Evolutionary conservation across 2,329 filamentous ascomycete species (phyloP).

Genomic region (Fusarium pilosicola): DNA sequence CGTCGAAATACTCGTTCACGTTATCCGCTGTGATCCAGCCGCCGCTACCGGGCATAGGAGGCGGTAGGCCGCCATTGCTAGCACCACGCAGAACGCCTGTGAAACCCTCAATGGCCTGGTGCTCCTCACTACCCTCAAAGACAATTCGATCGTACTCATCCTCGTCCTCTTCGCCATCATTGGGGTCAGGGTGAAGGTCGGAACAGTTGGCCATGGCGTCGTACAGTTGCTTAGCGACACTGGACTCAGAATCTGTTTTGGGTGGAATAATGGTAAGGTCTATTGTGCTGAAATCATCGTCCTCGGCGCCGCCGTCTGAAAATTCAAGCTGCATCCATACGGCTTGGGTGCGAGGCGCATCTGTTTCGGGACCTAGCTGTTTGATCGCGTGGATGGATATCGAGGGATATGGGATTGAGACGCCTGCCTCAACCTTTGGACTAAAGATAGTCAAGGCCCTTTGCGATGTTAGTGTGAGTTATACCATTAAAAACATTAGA

Average conservation of each 20-base stretch:
- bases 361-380: constrained; percentile 57
- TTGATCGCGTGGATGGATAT: constrained; percentile 82
- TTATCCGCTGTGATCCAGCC: constrained; percentile 95
- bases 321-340: constrained; percentile 77
- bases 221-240: constrained; percentile 61
- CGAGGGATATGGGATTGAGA: constrained; percentile 77
- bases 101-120: constrained; percentile 66
- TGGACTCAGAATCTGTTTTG: constrained; percentile 34
- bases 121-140: constrained; percentile 62
- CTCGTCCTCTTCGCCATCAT: constrained; percentile 66
- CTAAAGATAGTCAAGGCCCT: constrained; percentile 71
- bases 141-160: constrained; percentile 65
- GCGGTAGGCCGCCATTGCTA: constrained; percentile 64
- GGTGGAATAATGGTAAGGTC: constrained; percentile 74
- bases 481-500: background rate
- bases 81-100: constrained; percentile 63
- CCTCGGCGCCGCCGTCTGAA: constrained; percentile 65
- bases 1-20: constrained; percentile 83
- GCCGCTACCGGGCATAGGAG: constrained; percentile 75
- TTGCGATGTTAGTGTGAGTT: background rate
- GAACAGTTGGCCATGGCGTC: constrained; percentile 78
- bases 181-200: constrained; percentile 78
- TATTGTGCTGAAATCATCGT: constrained; percentile 73
- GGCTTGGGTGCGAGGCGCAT: constrained; percentile 54
- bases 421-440: constrained; percentile 63